Base-by-base conservation (phyloP, 805 yeast species). In the Geotrichum ghanense region DNA sequence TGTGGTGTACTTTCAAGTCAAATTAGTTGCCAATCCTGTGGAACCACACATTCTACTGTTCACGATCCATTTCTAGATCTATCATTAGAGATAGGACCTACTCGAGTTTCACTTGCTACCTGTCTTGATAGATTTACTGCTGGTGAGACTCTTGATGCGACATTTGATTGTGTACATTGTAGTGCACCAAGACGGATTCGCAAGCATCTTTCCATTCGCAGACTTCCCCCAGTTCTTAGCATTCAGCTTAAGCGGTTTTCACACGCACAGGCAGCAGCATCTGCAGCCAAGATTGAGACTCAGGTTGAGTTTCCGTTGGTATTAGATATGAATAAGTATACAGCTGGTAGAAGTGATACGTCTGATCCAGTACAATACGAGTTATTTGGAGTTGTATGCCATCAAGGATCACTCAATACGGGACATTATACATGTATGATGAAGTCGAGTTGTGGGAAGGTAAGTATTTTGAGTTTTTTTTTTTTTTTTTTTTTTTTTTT, bases 371-470 rank as follows among this genome's bases (percentile, higher is more conserved):
- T 75, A n/a, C 64, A 78, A 1, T 90, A 83, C 63, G 96, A 90
- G 63, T 71, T 92, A 39, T 87, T 80, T 64, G 95, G 90, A 1
- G 76, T 89, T 25, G 82, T 92, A 7, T 79, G 87, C 56, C 98
- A 92, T 62, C 79, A 79, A 26, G 99, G 99, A 1, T 80, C 90
- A 17, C 92, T 90, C 4, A 87, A 87, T 60, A 92, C 97, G 1
- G 99, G 99, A 9, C 99, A 92, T 63, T 92, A 92, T 61, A 74
- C 89, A 12, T 81, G 92, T 16, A 72, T 81, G 56, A 75, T 85
- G 50, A 90, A 89, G 59, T 75, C 71, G 46, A 68, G 75, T n/a
- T 74, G 76, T 39, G 83, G 87, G 2, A 14, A 39, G 44, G 62
- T 58, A 44, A 39, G 60, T 53, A 21, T n/a, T 22, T n/a, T 23